Conservation (phyloP, 805 yeast species). For the Kodamaea leandrae region DNA sequence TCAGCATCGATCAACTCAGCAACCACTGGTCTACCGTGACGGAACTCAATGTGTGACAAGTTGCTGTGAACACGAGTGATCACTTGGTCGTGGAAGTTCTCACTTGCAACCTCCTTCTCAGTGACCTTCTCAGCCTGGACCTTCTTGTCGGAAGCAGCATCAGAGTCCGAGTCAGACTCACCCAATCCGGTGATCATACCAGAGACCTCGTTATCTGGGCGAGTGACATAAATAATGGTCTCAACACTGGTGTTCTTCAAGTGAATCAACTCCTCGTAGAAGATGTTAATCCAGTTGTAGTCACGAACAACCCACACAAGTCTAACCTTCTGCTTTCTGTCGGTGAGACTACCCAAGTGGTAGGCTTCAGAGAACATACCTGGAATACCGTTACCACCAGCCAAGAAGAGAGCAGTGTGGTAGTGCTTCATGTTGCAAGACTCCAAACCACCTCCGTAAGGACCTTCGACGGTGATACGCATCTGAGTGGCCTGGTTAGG, state of each 20-base stretch:
- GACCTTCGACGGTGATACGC: slow-evolving; percentile 36
- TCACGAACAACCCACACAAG: slow-evolving; percentile 65
- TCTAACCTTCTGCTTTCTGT: slow-evolving; percentile 7
- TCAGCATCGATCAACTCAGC: slow-evolving; percentile 35
- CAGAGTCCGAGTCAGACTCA: not conserved
- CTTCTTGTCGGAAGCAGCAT: not conserved
- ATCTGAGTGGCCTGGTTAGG: slow-evolving; percentile 26
- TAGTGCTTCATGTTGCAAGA: slow-evolving; percentile 11
- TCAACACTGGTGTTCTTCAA: slow-evolving; percentile 29
- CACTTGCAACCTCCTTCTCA: slow-evolving; percentile 3
- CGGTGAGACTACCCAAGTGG: slow-evolving; percentile 18
- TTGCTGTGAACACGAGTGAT: not conserved
- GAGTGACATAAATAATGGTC: slow-evolving; percentile 28
- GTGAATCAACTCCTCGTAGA: slow-evolving; percentile 39
- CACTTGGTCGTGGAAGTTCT: not conserved
- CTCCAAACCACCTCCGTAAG: slow-evolving; percentile 32
- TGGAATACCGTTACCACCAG: slow-evolving; percentile 41
- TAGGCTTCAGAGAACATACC: slow-evolving; percentile 33
- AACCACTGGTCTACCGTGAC: slow-evolving; percentile 44
- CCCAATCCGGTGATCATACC: slow-evolving; percentile 3
- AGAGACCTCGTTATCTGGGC: slow-evolving; percentile 17
- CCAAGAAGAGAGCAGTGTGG: slow-evolving; percentile 30
- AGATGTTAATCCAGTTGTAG: slow-evolving; percentile 47
- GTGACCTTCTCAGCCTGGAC: not conserved
- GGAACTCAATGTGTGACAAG: slow-evolving; percentile 15